A percentile compares a stretch with the other conserved stretches of the same genome.
Evolutionary conservation across 768 basidiomycete species (phyloP).

Genomic region (Leucogyrophana mollusca): DNA sequence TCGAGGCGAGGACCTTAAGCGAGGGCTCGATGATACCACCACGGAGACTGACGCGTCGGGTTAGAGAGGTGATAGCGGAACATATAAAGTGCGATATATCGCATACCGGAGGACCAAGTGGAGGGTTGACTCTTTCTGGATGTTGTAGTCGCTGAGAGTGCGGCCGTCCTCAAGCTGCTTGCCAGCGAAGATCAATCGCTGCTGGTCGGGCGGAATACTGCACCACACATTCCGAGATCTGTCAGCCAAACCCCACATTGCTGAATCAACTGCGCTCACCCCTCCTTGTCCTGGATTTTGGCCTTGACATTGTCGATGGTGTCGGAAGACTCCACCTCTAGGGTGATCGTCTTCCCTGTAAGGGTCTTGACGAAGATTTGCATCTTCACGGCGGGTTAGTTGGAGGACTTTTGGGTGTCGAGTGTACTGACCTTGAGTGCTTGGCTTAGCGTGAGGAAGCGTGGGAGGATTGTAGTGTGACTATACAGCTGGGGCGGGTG

Average conservation of each 20-base stretch:
- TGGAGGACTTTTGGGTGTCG: neutral
- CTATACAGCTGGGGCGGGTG: slow-evolving; percentile 32
- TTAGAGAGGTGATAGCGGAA: slow-evolving; percentile 11
- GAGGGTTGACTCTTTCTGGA: slow-evolving; percentile 97
- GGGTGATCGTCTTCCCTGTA: slow-evolving; percentile 96
- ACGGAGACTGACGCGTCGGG: slow-evolving; percentile 64
- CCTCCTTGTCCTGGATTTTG: slow-evolving; percentile 79
- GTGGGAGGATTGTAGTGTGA: slow-evolving; percentile 18
- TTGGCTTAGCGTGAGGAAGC: slow-evolving; percentile 3
- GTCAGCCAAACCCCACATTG: slow-evolving; percentile 40
- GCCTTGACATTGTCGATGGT: slow-evolving; percentile 96
- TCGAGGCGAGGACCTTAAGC: slow-evolving; percentile 92
- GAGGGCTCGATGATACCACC: slow-evolving; percentile 99
- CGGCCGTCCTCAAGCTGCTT: slow-evolving; percentile 99
- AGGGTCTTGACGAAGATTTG: slow-evolving; percentile 88
- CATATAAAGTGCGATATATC: neutral
- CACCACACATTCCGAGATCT: neutral
- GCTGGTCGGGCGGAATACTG: slow-evolving; percentile 93
- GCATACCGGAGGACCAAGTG: slow-evolving; percentile 93
- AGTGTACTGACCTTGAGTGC: slow-evolving; percentile 7
- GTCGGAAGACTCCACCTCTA: slow-evolving; percentile 96
- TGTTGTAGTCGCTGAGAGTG: slow-evolving; percentile 95
- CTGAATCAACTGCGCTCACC: slow-evolving; percentile 54
- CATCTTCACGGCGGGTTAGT: slow-evolving; percentile 34
- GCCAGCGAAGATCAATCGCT: slow-evolving; percentile 94